phyloP scores from a whole-genome alignment of 257 asterid species.

The Solanum etuberosum region DNA sequence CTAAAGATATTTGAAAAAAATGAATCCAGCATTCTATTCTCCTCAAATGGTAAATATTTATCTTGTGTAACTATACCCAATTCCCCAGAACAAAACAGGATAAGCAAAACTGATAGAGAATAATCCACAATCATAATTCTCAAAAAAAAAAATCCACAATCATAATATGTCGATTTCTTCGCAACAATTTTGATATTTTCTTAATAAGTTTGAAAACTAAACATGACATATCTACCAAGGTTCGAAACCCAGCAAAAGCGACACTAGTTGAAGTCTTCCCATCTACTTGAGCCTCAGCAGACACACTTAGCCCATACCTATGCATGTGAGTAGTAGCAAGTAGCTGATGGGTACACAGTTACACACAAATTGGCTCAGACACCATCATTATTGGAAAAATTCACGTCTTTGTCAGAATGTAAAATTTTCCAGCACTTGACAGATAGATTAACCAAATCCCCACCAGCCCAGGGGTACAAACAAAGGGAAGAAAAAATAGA shows the following conservation, averaged over 20 bases:
- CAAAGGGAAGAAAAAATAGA: background rate
- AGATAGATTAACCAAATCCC: background rate
- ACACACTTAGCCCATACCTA: background rate
- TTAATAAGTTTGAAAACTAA: background rate
- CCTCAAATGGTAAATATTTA: background rate
- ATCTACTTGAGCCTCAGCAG: background rate
- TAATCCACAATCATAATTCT: background rate
- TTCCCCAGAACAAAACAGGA: background rate
- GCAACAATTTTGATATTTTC: background rate
- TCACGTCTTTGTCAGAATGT: background rate
- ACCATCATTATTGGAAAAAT: background rate
- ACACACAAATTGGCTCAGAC: background rate
- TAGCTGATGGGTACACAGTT: background rate
- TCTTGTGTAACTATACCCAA: background rate
- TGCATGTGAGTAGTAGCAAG: background rate
- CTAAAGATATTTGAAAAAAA: background rate
- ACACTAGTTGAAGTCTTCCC: background rate
- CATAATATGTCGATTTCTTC: background rate
- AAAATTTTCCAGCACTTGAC: background rate
- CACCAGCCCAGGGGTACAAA: background rate
- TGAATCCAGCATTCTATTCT: background rate
- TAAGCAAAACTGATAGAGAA: background rate
- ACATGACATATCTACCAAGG: background rate
- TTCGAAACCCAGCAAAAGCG: background rate
- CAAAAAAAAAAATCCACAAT: background rate